These are phyloP conservation scores for Geranomyces variabilis DNA, from an alignment of 192 early-diverging fungal genomes.

Conservation along the genomic window DNA sequence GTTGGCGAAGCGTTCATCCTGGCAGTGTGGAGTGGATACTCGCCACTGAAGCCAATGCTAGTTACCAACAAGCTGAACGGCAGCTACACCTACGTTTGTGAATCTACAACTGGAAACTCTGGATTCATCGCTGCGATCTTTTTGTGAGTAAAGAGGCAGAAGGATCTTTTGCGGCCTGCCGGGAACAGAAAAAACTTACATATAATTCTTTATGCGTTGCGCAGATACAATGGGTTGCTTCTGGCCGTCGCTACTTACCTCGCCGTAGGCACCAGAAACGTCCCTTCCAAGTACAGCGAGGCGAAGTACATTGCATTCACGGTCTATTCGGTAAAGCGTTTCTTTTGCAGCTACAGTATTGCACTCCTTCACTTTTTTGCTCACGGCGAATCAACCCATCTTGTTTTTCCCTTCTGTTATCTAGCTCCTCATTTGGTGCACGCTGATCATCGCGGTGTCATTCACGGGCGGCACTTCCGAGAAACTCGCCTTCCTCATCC, in stretches of 20 bases:
- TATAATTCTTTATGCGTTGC: background rate
- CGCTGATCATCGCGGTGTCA: slow-evolving; percentile 21
- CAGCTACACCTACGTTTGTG: slow-evolving; percentile 11
- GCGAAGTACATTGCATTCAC: slow-evolving; percentile 15
- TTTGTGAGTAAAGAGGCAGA: background rate
- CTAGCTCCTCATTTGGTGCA: slow-evolving; percentile 32
- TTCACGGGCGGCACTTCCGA: slow-evolving; percentile 4
- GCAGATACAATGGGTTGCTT: slow-evolving; percentile 17
- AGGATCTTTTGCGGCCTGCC: no score
- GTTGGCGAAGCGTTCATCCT: slow-evolving; percentile 12
- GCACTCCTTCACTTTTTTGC: no score
- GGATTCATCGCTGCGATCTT: slow-evolving; percentile 8
- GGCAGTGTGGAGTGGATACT: slow-evolving; percentile 21
- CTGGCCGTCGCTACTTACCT: slow-evolving; percentile 4
- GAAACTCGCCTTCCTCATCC: slow-evolving; percentile 1
- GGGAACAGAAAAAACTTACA: no score
- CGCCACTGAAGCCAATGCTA: background rate
- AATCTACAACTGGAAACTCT: background rate
- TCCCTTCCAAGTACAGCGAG: slow-evolving; percentile 8
- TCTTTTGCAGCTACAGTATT: no score
- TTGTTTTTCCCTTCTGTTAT: background rate
- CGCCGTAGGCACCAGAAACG: slow-evolving; percentile 4
- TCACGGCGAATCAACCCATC: no score
- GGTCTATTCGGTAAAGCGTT: slow-evolving; percentile 15
- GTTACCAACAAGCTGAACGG: background rate